These are phyloP conservation scores for Peronospora belbahrii DNA, from an alignment of 352 stramenopile genomes.

Conservation along the genomic window DNA sequence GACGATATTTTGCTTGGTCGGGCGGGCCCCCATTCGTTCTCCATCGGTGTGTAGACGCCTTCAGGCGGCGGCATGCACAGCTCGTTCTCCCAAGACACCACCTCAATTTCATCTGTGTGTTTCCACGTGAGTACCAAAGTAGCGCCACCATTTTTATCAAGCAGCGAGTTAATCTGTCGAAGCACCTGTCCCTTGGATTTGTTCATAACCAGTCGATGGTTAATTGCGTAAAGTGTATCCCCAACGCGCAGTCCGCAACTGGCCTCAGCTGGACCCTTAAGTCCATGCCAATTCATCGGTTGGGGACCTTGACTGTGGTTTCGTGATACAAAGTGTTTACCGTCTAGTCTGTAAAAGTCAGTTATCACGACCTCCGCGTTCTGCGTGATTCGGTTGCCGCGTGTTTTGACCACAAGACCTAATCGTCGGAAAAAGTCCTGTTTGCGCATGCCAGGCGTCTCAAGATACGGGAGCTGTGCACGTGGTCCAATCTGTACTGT, in stretches of 20 bases:
- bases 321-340: conserved; percentile 66
- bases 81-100: conserved; percentile 72
- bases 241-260: conserved; percentile 65
- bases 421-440: conserved; percentile 77
- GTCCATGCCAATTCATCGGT: conserved; percentile 58
- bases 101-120: conserved; percentile 69
- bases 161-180: conserved; percentile 65
- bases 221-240: conserved; percentile 81
- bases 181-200: conserved; percentile 81
- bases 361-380: conserved; percentile 76
- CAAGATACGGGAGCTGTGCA: conserved; percentile 59
- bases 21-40: conserved; percentile 82
- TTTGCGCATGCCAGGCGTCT: conserved; percentile 43
- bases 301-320: conserved; percentile 56
- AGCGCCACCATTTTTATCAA: conserved; percentile 64
- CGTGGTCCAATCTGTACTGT: conserved; percentile 67
- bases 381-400: conserved; percentile 76
- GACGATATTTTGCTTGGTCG: conserved; percentile 79
- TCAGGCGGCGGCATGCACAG: conserved; percentile 68
- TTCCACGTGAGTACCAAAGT: conserved; percentile 77
- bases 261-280: conserved; percentile 65
- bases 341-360: conserved; percentile 74
- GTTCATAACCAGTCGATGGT: conserved; percentile 82
- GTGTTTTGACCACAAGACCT: conserved; percentile 75
- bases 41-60: conserved; percentile 68